Conservation (phyloP, 139 green algal genomes). For the Coccomyxa sp. region DNA sequence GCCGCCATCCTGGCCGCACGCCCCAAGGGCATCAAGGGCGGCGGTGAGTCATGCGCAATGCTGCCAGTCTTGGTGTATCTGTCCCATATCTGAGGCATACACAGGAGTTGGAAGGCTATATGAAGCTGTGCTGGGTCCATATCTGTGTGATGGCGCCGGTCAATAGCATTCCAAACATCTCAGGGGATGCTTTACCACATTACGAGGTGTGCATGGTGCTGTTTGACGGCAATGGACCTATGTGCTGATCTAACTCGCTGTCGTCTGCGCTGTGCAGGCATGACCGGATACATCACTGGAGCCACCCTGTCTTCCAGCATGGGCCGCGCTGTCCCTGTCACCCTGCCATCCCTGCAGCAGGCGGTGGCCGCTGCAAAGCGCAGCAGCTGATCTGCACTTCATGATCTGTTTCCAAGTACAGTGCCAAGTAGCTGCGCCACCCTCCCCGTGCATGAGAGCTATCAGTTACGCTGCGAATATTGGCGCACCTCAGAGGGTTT, state of each 20-base stretch:
- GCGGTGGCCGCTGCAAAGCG: slow-evolving; percentile 15
- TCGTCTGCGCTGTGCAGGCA: too few species aligned
- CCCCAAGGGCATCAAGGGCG: slow-evolving; percentile 61
- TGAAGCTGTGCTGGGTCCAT: background rate
- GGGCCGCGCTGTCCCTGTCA: slow-evolving; percentile 49
- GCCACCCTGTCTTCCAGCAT: slow-evolving; percentile 52
- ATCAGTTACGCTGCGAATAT: too few species aligned
- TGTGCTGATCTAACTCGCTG: too few species aligned
- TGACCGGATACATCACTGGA: slow-evolving; percentile 35
- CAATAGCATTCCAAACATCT: background rate
- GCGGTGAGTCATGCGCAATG: slow-evolving; percentile 1
- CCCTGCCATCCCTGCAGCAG: slow-evolving; percentile 29
- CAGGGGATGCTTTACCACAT: background rate
- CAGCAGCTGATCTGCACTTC: too few species aligned
- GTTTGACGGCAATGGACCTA: background rate
- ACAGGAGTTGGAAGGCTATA: background rate
- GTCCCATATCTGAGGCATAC: background rate
- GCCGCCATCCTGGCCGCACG: slow-evolving; percentile 46
- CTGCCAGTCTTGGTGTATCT: background rate
- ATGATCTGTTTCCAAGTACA: too few species aligned
- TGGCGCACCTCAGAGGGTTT: too few species aligned
- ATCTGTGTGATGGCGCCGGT: background rate
- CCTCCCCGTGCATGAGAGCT: too few species aligned
- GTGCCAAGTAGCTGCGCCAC: too few species aligned
- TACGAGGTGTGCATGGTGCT: background rate